Base-by-base conservation (phyloP, 768 basidiomycete genomes). In the Lactarius vividus region DNA sequence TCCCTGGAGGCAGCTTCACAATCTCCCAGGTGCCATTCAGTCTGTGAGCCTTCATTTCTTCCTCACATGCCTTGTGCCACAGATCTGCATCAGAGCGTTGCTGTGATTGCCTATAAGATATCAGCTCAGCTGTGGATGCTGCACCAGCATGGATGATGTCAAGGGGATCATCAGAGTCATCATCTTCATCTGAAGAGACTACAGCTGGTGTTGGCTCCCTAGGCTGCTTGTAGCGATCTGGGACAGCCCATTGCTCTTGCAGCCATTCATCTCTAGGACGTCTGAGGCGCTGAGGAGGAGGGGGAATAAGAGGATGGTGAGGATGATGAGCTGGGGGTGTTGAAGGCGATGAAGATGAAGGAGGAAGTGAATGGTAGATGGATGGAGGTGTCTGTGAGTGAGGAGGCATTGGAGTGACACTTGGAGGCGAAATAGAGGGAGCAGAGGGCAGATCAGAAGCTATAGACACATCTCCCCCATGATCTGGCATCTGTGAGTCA, bases 21-120 rank as follows among this genome's bases (percentile, higher is more conserved):
- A n/a, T n/a, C n/a, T n/a, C n/a, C n/a, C n/a, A n/a, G n/a, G n/a
- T n/a, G n/a, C n/a, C n/a, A n/a, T n/a, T n/a, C n/a, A n/a, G n/a
- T n/a, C n/a, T 58, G 57, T 58, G 57, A 2, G 57, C 57, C 57
- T 58, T 28, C 57, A 58, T 42, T 9, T 58, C 57, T 29, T 58
- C 57, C 10, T 58, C 16, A 39, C 29, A 69, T 13, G 56, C 37
- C 26, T 23, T 52, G 10, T 44, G 42, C 42, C 42, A 44, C 20
- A 44, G 7, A 6, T 20, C 20, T 20, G 20, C 42, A 44, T 44
- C 42, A 20, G 42, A 44, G 6, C 7, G 20, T 20, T 1, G 18
- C 20, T n/a, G 20, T 18, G 42, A 44, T 20, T 44, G 20, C 2
- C 20, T n/a, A 3, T 20, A 44, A 0, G 20, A 20, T 8, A 6